A percentile compares a stretch with the other conserved stretches of the same genome.
Conservation (phyloP, 2,329 filamentous ascomycete genomes). For the Madurella fahalii region DNA sequence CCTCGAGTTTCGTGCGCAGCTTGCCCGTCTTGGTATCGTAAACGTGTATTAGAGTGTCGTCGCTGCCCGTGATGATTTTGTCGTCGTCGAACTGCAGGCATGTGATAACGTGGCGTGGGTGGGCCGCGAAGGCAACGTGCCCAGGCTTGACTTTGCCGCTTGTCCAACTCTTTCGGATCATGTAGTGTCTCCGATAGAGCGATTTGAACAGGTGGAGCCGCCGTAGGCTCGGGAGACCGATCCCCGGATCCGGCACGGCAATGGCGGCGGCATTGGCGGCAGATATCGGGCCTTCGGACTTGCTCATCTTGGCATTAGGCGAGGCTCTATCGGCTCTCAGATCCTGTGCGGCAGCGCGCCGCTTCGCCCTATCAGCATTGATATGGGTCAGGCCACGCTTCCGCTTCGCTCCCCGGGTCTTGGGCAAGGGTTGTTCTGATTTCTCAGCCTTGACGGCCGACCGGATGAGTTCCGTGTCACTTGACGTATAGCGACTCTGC, state of each 20-base stretch:
- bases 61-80: slow-evolving; percentile 95
- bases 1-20: slow-evolving; percentile 75
- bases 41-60: slow-evolving; percentile 95
- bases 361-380: slow-evolving; percentile 49
- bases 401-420: slow-evolving; percentile 50
- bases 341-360: slow-evolving; percentile 49
- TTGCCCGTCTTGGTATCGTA: slow-evolving; percentile 96
- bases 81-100: slow-evolving; percentile 97
- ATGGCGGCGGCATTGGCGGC: slow-evolving; percentile 79
- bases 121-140: slow-evolving; percentile 93
- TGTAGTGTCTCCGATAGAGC: slow-evolving; percentile 85
- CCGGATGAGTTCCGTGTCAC: slow-evolving; percentile 49
- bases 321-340: slow-evolving; percentile 41
- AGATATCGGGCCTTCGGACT: slow-evolving; percentile 78
- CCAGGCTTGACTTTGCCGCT: slow-evolving; percentile 76
- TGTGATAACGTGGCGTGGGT: slow-evolving; percentile 93
- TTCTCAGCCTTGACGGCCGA: slow-evolving; percentile 38
- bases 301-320: slow-evolving; percentile 44
- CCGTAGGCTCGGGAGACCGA: slow-evolving; percentile 73
- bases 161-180: slow-evolving; percentile 92
- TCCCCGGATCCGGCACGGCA: slow-evolving; percentile 74
- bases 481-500: slow-evolving; percentile 48
- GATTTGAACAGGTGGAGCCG: slow-evolving; percentile 94
- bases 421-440: slow-evolving; percentile 32
- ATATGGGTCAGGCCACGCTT: slow-evolving; percentile 48